Conservation (phyloP, 1,284 basidiomycete species). For the Ceratobasidium sp. region DNA sequence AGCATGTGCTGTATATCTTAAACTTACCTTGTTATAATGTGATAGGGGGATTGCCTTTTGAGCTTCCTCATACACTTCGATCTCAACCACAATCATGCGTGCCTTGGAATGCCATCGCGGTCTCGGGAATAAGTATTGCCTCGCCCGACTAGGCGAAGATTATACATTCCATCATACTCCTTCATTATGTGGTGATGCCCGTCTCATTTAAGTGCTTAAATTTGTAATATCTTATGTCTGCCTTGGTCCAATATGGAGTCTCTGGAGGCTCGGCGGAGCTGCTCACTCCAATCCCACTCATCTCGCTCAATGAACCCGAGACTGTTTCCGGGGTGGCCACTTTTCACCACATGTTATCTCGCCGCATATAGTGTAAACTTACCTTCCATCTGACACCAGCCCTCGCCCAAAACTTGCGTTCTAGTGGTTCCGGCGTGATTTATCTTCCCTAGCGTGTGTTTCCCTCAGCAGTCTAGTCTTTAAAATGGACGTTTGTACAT, state of each 20-base stretch:
- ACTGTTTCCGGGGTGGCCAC: neutral
- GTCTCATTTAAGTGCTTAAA: neutral
- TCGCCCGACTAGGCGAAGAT: neutral
- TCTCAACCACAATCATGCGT: neutral
- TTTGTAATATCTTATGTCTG: neutral
- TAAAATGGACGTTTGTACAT: neutral
- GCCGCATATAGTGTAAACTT: neutral
- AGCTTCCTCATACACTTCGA: neutral
- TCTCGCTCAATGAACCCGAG: neutral
- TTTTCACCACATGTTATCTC: neutral
- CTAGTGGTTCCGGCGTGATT: no score
- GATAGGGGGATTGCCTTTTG: neutral
- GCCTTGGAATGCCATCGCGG: conserved; percentile 12
- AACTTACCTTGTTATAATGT: neutral
- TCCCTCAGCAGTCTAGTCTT: neutral
- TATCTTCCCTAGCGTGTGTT: no score
- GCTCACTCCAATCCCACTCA: neutral
- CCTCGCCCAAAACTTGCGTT: neutral
- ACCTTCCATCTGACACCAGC: neutral
- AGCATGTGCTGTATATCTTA: neutral
- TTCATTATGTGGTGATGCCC: neutral
- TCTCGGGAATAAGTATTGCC: neutral
- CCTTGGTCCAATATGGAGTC: neutral
- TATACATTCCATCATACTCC: conserved; percentile 5
- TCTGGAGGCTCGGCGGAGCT: neutral